Evolutionary conservation across 257 asterid species (phyloP), one percentile per base, ranked within the genome.

Genomic region (Solanum corneliomulleri): DNA sequence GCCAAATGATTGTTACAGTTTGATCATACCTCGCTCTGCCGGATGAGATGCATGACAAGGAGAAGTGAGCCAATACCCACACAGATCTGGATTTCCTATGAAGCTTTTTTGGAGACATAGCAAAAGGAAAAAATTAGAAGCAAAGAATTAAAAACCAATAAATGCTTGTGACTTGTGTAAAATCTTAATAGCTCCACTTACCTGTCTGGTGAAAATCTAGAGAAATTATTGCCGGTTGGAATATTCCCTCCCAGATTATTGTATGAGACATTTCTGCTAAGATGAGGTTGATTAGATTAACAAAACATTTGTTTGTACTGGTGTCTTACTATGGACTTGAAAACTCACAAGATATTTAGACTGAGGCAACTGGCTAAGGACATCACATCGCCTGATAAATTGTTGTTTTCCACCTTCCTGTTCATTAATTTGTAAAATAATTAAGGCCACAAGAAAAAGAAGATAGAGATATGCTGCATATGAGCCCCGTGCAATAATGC

Each of bases 121-220:
- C 11, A 11, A 49, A 47, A 31, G 29, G 7, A 18, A 80, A 29
- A 29, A 20, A 4, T 47, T 16, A 47, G 20, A 80, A 27, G 29
- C 44, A 10, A 49, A 27, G 68, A 80, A 27, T 25, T 29, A 49
- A 80, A 18, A 27, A 4, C 10, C 41, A 45, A 27, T 16, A 20
- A 80, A 29, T 80, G 20, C 5, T 49, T 27, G 23, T 49, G 11
- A 80, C 85, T 80, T 8, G 27, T 14, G 60, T n/a, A 15, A 44
- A 42, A 77, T 39, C 47, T 27, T 80, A 5, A 47, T 85, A 3
- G 35, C 20, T 70, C 68, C 56, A 74, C 47, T 1, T 29, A 93
- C 98, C 99, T 93, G 70, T 96, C 98, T 0, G 99, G 96, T 27
- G 94, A 88, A 91, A 97, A 97, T 82, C 98, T 91, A 2, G 99